These are phyloP conservation scores for Xylariaceae sp. DNA, from an alignment of 2,329 filamentous ascomycete species.

Conservation along the genomic window DNA sequence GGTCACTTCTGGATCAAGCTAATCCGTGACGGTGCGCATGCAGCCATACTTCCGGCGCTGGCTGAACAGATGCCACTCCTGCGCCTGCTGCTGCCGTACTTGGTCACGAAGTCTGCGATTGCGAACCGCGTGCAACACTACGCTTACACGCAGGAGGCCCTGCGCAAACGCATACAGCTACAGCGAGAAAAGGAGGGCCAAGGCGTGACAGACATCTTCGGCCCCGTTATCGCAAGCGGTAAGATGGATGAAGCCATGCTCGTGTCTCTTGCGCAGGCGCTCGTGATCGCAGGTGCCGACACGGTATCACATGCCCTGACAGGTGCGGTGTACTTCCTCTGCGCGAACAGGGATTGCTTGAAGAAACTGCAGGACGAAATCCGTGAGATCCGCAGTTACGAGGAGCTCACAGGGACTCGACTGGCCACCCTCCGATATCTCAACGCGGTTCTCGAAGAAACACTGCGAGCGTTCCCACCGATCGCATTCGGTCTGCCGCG, in stretches of 20 bases:
- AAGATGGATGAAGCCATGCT: conserved; percentile 20
- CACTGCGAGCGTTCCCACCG: conserved; percentile 25
- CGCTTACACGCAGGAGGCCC: conserved; percentile 21
- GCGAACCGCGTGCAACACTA: conserved; percentile 22
- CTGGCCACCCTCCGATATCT: conserved; percentile 22
- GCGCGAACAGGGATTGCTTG: conserved; percentile 32
- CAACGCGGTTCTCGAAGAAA: conserved; percentile 27
- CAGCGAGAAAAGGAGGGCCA: conserved; percentile 9
- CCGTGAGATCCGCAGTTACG: conserved; percentile 25
- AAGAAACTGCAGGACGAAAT: conserved; percentile 27
- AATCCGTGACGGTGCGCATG: conserved; percentile 23
- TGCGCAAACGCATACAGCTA: conserved; percentile 21
- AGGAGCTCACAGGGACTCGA: conserved; percentile 20
- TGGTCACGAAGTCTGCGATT: conserved; percentile 21
- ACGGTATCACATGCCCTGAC: conserved; percentile 38
- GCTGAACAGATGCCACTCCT: conserved; percentile 19
- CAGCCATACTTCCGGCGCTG: conserved; percentile 21
- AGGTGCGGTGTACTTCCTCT: conserved; percentile 35
- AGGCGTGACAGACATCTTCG: conserved; percentile 11
- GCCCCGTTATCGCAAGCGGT: conserved; percentile 11
- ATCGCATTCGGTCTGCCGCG: conserved; percentile 27
- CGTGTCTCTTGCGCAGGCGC: conserved; percentile 22
- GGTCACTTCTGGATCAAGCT: conserved; percentile 28
- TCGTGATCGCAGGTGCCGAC: conserved; percentile 39
- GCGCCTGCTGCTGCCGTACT: conserved; percentile 17